Evolutionary conservation across 352 stramenopile species (phyloP).

Genomic region (Phytophthora hibernalis): DNA sequence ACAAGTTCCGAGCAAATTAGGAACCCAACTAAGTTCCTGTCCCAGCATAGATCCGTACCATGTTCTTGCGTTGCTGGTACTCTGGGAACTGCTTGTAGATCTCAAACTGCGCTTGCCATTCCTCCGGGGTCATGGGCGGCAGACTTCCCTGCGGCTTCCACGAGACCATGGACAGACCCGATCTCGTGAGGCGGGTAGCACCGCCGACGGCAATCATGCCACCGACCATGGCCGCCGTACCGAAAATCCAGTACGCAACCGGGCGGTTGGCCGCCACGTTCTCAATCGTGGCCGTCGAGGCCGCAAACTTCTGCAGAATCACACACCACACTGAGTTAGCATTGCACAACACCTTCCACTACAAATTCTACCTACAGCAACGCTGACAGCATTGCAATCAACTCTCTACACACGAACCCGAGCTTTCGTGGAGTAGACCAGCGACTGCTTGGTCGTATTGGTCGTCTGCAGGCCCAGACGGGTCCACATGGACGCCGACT

Average conservation of each 20-base stretch:
- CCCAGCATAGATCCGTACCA: conserved; percentile 50
- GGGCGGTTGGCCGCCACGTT: conserved; percentile 86
- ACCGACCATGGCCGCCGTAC: conserved; percentile 94
- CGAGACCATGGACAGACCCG: conserved; percentile 96
- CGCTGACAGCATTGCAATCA: conserved; percentile 14
- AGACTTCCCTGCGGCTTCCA: conserved; percentile 96
- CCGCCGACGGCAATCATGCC: conserved; percentile 98
- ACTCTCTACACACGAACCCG: conserved; percentile 47
- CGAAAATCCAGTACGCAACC: conserved; percentile 95
- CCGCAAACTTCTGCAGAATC: conserved; percentile 54
- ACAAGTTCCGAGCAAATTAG: conserved; percentile 8
- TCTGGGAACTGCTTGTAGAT: conserved; percentile 99
- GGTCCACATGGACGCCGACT: conserved; percentile 49
- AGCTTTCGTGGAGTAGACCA: conserved; percentile 79
- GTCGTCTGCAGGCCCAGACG: conserved; percentile 36
- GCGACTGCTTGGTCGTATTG: conserved; percentile 46
- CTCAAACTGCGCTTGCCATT: conserved; percentile 97
- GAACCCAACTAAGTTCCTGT: neutral
- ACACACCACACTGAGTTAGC: conserved; percentile 19
- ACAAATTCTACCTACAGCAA: conserved; percentile 4
- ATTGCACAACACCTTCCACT: conserved; percentile 3
- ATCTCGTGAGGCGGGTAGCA: conserved; percentile 97
- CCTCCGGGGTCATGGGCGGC: conserved; percentile 91
- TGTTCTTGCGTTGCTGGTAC: conserved; percentile 95
- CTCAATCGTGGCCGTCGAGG: conserved; percentile 71